phyloP scores from a whole-genome alignment of 306 rosid species.

The Quercus suber region DNA sequence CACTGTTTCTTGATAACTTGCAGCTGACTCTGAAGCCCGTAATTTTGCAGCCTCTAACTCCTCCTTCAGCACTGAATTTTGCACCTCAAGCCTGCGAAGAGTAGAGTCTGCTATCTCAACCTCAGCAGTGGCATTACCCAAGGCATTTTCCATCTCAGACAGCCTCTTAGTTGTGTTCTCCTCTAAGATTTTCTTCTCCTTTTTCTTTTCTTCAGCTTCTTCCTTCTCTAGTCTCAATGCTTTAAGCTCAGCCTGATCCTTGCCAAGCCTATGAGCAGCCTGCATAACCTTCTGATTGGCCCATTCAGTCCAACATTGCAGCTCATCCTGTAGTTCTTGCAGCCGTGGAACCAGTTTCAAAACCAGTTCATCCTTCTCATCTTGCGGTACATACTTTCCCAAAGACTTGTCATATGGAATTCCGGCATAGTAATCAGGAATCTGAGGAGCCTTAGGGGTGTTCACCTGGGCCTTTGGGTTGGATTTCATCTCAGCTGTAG shows the following conservation, averaged over 20 bases:
- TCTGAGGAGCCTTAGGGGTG: slow-evolving; percentile 14
- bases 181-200: slow-evolving; percentile 39
- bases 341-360: slow-evolving; percentile 40
- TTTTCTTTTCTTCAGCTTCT: slow-evolving; percentile 29
- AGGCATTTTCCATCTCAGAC: slow-evolving; percentile 54
- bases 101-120: slow-evolving; percentile 37
- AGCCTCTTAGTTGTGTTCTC: slow-evolving; percentile 56
- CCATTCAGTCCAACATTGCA: slow-evolving; percentile 58
- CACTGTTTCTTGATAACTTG: slow-evolving; percentile 35
- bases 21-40: slow-evolving; percentile 35
- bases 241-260: slow-evolving; percentile 42
- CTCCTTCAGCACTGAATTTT: slow-evolving; percentile 40
- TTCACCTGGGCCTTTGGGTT: slow-evolving; percentile 20
- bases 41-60: slow-evolving; percentile 40
- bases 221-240: slow-evolving; percentile 47
- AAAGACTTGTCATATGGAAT: slow-evolving; percentile 46
- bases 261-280: slow-evolving; percentile 50
- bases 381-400: slow-evolving; percentile 39
- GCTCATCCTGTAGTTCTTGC: slow-evolving; percentile 45
- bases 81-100: slow-evolving; percentile 28
- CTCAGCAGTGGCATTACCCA: slow-evolving; percentile 38
- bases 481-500: not conserved
- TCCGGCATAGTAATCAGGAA: slow-evolving; percentile 37
- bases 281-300: slow-evolving; percentile 55
- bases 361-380: slow-evolving; percentile 49